Evolutionary conservation across 2,329 filamentous ascomycete genomes (phyloP).

Genomic region (Pseudogymnoascus sp.): DNA sequence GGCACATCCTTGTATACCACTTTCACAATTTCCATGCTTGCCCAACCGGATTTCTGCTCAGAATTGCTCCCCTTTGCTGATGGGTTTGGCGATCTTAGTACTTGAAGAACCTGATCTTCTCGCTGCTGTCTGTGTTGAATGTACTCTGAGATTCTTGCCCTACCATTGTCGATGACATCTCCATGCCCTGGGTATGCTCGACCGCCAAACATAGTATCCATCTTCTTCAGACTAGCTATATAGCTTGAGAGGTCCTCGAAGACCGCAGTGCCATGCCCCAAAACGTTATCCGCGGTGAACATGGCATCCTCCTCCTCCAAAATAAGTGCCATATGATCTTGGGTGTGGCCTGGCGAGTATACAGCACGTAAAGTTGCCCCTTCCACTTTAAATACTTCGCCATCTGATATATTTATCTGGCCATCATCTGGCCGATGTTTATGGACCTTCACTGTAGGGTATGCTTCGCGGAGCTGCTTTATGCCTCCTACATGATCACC

Average conservation of each 20-base stretch:
- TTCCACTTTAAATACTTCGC: slow-evolving; percentile 47
- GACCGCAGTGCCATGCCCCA: slow-evolving; percentile 80
- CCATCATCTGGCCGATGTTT: slow-evolving; percentile 55
- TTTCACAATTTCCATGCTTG: slow-evolving; percentile 76
- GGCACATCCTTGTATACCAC: slow-evolving; percentile 78
- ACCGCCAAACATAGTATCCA: slow-evolving; percentile 60
- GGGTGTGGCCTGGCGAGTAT: slow-evolving; percentile 67
- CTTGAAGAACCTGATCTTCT: slow-evolving; percentile 69
- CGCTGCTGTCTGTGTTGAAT: slow-evolving; percentile 73
- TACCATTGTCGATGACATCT: slow-evolving; percentile 66
- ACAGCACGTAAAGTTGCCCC: slow-evolving; percentile 63
- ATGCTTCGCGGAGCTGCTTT: slow-evolving; percentile 57
- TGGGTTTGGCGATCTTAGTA: slow-evolving; percentile 44
- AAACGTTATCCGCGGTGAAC: slow-evolving; percentile 84
- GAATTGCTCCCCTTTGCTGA: slow-evolving; percentile 22
- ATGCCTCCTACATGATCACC: slow-evolving; percentile 78
- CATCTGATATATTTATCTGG: slow-evolving; percentile 50
- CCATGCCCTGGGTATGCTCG: slow-evolving; percentile 86
- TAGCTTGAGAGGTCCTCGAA: slow-evolving; percentile 73
- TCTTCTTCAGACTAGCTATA: slow-evolving; percentile 60
- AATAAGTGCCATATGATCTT: slow-evolving; percentile 74
- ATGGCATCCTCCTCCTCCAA: slow-evolving; percentile 73
- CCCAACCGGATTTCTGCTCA: slow-evolving; percentile 42
- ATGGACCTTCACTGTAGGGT: slow-evolving; percentile 57
- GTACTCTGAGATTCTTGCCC: slow-evolving; percentile 70